phyloP scores from a whole-genome alignment of 2,329 filamentous ascomycete species.

The Ceratocystis cacaofunesta region DNA sequence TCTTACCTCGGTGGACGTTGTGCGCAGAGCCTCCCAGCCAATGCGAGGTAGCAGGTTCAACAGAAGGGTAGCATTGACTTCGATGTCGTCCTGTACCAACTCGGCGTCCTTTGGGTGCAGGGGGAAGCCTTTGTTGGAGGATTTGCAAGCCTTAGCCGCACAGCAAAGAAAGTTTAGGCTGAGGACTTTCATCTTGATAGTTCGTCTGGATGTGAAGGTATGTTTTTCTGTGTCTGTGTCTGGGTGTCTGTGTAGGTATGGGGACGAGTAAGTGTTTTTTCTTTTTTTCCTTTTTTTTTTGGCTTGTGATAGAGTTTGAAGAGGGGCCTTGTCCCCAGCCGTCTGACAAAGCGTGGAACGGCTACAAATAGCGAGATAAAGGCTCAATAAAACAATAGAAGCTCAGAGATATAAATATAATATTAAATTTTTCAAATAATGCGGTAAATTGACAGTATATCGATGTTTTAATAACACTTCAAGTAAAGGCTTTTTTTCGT shows the following conservation, averaged over 20 bases:
- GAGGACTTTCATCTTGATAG: conserved; percentile 65
- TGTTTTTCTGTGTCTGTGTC: background rate
- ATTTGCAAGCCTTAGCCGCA: conserved; percentile 89
- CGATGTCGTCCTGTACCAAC: conserved; percentile 69
- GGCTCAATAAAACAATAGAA: background rate
- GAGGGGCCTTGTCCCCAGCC: background rate
- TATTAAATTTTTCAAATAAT: background rate
- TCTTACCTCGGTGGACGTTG: conserved; percentile 60
- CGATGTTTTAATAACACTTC: background rate
- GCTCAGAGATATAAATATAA: background rate
- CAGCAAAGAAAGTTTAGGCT: conserved; percentile 95
- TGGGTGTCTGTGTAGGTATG: background rate
- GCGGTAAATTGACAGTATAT: background rate
- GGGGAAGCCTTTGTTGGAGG: conserved; percentile 63
- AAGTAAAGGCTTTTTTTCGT: background rate
- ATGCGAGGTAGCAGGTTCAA: conserved; percentile 73
- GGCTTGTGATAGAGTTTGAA: background rate
- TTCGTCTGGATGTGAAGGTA: background rate
- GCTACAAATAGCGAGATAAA: background rate
- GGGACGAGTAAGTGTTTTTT: conserved; percentile 17
- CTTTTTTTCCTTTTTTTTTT: conserved; percentile 18
- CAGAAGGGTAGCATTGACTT: conserved; percentile 67
- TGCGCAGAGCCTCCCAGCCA: conserved; percentile 71
- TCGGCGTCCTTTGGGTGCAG: conserved; percentile 87
- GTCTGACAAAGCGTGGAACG: background rate